Base-by-base conservation (phyloP, 2,329 filamentous ascomycete species). In the Botrytis paeoniae region DNA sequence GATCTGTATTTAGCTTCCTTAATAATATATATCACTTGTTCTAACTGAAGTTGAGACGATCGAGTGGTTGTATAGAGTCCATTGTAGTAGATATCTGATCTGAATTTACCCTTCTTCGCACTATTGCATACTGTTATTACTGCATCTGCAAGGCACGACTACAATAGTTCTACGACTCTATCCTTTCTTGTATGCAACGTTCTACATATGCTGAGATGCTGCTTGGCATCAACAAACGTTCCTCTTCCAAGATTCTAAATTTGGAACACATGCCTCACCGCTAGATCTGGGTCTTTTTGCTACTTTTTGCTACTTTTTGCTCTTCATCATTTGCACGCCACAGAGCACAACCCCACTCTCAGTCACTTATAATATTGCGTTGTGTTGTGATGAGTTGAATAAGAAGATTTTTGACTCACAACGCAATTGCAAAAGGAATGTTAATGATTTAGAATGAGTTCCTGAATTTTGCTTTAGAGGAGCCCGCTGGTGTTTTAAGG, bases 381-480 rank as follows among this genome's bases (percentile, higher is more conserved):
- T 16, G 29, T 54, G 43, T 51, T 16, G 69, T 41, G 41, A 70
- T 16, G 29, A 62, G 29, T 51, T 48, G 32, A 48, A 70, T 41
- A n/a, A 54, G 60, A 48, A 71, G 61, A 48, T 59, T 70, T 57
- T 71, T 71, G 70, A 54, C 69, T 71, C 45, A 66, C 39, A 29
- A 45, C 39, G 16, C 41, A 29, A 69, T 69, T n/a, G 37, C 48
- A 68, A 69, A 57, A 57, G 65, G 22, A 54, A 68, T 41, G n/a
- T 57, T 18, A 12, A 54, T 68, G 48, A 32, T 68, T 54, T 39
- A n/a, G 48, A 41, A 41, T 37, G 29, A 41, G 22, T 57, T 32
- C 59, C 59, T 25, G 22, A 5, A 25, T 25, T 37, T 25, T 57
- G 20, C 64, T 20, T 20, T 39, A 18, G 22, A 12, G n/a, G 48